Conservation (phyloP, 495 filamentous ascomycete genomes). For the Talaromyces borbonicus region DNA sequence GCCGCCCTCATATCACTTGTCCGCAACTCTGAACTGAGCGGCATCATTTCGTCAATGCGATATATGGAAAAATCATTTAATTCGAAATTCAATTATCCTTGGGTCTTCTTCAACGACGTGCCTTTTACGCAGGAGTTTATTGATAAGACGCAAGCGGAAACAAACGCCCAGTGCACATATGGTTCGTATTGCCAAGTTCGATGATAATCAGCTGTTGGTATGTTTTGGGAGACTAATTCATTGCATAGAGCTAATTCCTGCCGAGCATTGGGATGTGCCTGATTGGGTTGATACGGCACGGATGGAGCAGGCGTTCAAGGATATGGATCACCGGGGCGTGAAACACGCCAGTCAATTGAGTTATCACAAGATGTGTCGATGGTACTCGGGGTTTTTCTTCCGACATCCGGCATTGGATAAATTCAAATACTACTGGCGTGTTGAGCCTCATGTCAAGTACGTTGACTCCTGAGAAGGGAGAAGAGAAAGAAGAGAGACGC, state of each 20-base stretch:
- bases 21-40: slow-evolving; percentile 76
- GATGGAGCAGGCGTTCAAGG: slow-evolving; percentile 73
- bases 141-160: slow-evolving; percentile 59
- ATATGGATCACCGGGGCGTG: slow-evolving; percentile 72
- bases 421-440: slow-evolving; percentile 93
- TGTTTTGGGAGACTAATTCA: slow-evolving; percentile 11
- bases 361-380: slow-evolving; percentile 99
- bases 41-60: slow-evolving; percentile 75
- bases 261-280: slow-evolving; percentile 89
- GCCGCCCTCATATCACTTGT: slow-evolving; percentile 88
- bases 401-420: slow-evolving; percentile 80
- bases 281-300: slow-evolving; percentile 84
- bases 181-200: slow-evolving; percentile 38
- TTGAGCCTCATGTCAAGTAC: slow-evolving; percentile 87
- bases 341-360: slow-evolving; percentile 81
- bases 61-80: slow-evolving; percentile 96
- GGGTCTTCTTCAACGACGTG: slow-evolving; percentile 98
- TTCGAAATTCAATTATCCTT: slow-evolving; percentile 98
- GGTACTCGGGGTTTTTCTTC: slow-evolving; percentile 97
- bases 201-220: background rate
- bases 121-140: slow-evolving; percentile 96
- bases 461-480: no score
- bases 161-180: slow-evolving; percentile 79
- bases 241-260: slow-evolving; percentile 65
- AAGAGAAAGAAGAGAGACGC: no score